Percentiles rank a stretch among this genome's conserved stretches.
Conservation (phyloP, 352 stramenopile species). For the Globisporangium heterothallicum region DNA sequence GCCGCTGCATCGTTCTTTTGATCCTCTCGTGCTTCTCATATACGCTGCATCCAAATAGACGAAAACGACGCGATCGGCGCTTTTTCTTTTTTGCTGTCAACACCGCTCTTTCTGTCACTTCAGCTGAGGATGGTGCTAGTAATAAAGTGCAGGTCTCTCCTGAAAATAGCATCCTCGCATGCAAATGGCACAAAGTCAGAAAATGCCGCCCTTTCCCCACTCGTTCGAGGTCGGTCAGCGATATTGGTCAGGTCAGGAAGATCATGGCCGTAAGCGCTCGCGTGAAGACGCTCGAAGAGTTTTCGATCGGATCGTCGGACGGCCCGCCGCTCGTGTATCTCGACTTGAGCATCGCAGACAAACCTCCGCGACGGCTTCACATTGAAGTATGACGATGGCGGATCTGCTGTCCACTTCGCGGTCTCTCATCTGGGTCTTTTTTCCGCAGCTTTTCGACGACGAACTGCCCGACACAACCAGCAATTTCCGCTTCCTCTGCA, state of each 20-base stretch:
- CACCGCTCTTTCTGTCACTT: too few species aligned
- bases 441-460: slow-evolving; percentile 55
- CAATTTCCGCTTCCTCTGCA: slow-evolving; percentile 76
- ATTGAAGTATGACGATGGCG: slow-evolving; percentile 39
- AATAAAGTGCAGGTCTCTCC: too few species aligned
- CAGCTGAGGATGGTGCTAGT: too few species aligned
- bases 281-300: slow-evolving; percentile 43
- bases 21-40: background rate
- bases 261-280: slow-evolving; percentile 48
- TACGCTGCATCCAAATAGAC: too few species aligned
- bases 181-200: too few species aligned
- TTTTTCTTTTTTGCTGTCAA: slow-evolving; percentile 9
- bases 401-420: background rate
- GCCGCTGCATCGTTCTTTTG: background rate
- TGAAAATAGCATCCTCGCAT: too few species aligned
- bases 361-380: slow-evolving; percentile 46
- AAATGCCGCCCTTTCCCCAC: background rate
- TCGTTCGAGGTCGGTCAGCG: background rate
- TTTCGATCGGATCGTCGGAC: slow-evolving; percentile 24
- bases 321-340: slow-evolving; percentile 61
- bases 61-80: slow-evolving; percentile 16
- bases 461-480: slow-evolving; percentile 54
- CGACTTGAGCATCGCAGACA: slow-evolving; percentile 46
- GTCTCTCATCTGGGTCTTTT: slow-evolving; percentile 2
- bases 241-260: too few species aligned